Conservation (phyloP, 352 stramenopile species). For the Thraustotheca clavata region DNA sequence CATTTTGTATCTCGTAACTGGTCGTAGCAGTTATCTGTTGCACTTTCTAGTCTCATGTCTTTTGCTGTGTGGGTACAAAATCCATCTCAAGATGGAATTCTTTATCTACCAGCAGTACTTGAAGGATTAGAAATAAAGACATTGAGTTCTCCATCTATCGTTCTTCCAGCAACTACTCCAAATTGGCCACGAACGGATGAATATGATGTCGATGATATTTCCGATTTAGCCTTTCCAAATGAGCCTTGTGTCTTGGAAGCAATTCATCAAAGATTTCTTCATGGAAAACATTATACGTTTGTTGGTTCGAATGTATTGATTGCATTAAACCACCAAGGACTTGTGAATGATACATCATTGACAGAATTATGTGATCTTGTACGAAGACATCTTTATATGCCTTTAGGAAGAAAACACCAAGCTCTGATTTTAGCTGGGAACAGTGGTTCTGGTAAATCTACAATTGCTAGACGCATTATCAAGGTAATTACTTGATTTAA, state of each 20-base stretch:
- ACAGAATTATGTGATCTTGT: neutral
- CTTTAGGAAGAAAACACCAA: neutral
- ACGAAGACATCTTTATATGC: neutral
- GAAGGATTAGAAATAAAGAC: neutral
- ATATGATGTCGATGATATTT: neutral
- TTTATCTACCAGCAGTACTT: neutral
- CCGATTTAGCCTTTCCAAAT: neutral
- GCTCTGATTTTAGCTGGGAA: constrained; percentile 1
- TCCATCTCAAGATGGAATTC: neutral
- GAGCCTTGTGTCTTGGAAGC: neutral
- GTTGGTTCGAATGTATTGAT: neutral
- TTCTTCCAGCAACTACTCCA: neutral
- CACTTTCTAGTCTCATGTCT: constrained; percentile 4
- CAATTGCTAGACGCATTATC: neutral
- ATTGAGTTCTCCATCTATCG: neutral
- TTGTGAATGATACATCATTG: neutral
- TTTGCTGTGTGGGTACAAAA: neutral
- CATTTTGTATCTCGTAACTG: neutral
- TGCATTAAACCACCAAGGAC: neutral
- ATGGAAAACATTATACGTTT: neutral
- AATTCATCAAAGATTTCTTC: neutral
- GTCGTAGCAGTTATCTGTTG: neutral
- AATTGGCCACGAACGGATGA: neutral
- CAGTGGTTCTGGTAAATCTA: constrained; percentile 8
- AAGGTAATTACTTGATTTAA: neutral